Conservation (phyloP, 805 yeast species). For the Candida lessepsii region DNA sequence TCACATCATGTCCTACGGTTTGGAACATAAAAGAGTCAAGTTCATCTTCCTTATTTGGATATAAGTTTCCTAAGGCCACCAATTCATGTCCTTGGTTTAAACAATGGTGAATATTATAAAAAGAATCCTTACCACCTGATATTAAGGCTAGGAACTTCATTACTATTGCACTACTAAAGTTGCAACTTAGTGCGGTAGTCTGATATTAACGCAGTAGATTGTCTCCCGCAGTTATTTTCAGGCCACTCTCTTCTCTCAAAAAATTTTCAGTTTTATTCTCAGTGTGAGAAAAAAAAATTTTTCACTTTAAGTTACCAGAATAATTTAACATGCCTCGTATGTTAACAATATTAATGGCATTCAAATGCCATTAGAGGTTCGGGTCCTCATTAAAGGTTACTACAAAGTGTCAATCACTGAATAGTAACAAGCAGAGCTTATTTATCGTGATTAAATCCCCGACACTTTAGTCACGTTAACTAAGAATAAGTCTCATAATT, state of each 20-base stretch:
- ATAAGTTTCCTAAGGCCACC: constrained; percentile 79
- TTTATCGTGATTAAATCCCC: constrained; percentile 69
- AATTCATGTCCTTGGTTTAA: constrained; percentile 82
- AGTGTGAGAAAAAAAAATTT: constrained; percentile 15
- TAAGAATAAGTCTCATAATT: constrained; percentile 18
- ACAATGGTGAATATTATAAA: constrained; percentile 85
- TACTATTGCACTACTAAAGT: too few species aligned
- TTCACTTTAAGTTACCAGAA: constrained; percentile 13
- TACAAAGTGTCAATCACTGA: neutral
- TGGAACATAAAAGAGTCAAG: constrained; percentile 96
- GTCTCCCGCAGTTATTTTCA: neutral
- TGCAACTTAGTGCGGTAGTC: too few species aligned
- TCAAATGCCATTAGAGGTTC: constrained; percentile 49
- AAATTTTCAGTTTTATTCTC: constrained; percentile 1
- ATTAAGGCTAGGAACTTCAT: constrained; percentile 93
- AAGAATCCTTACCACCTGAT: constrained; percentile 96
- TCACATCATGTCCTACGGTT: constrained; percentile 88
- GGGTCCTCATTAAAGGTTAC: constrained; percentile 56
- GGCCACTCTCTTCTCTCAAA: neutral
- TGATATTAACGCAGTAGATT: constrained; percentile 1
- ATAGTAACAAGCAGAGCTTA: constrained; percentile 15
- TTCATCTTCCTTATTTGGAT: constrained; percentile 53
- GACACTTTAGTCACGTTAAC: constrained; percentile 73
- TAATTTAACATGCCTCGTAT: constrained; percentile 58
- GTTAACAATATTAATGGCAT: constrained; percentile 25